Evolutionary conservation across 1,284 basidiomycete genomes (phyloP), one percentile per base, ranked within the genome.

Genomic region (Filobasidium uniguttulatum): DNA sequence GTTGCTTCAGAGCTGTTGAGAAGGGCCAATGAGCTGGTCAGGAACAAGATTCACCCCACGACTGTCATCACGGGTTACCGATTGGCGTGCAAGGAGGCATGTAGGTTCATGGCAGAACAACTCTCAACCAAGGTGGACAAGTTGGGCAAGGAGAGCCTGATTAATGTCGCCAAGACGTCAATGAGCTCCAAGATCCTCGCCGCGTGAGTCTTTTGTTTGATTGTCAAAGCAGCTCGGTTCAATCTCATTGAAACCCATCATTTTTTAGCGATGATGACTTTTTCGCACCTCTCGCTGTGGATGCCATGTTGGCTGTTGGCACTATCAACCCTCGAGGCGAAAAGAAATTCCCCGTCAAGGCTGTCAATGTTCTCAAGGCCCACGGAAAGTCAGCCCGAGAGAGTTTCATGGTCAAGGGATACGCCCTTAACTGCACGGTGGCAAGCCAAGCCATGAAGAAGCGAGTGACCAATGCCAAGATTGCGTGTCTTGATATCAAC

Each of bases 401-500:
- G 68, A 96, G 90, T 33, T 68, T 97, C 56, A 90, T 86, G 65
- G 84, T 99, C 55, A 87, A 87, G 63, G 94, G 94, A 40, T 99
- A 98, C 72, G 94, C 94, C 29, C 73, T 99, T 57, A 99, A 98
- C 70, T 98, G 94, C 73, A 98, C 94, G 14, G 91, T 98, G 44
- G 91, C 94, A 1, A 91, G 86, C 65, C 94, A 99, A 77, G 90
- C 89, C 89, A 98, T 99, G 94, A 98, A 96, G 74, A 93, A 85
- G 57, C 82, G 88, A 45, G 82, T 99, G 62, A 76, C 76, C 7
- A 82, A 82, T 58, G 94, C 94, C 43, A 98, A 97, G 72, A 97
- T 99, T 62, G 94, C 94, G 2, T 94, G 93, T 70, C 76, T 99
- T 55, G 94, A 99, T 66, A 98, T 99, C 68, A 97, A 99, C 71